phyloP scores from a whole-genome alignment of 2,329 filamentous ascomycete species.

The Aspergillus glaucus region DNA sequence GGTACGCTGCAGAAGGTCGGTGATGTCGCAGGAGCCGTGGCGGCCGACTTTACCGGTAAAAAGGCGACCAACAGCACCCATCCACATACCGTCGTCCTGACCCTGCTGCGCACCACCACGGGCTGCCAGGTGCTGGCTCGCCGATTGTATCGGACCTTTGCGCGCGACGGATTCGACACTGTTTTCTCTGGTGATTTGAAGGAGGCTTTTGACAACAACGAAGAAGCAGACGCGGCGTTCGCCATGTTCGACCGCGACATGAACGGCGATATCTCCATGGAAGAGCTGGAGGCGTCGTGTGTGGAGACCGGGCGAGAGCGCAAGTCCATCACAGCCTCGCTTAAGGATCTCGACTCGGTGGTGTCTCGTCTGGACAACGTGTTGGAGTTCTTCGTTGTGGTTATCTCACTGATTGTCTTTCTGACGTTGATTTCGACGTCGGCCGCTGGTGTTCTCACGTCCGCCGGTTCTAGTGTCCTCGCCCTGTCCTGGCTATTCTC shows the following conservation, averaged over 20 bases:
- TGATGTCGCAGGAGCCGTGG: conserved; percentile 76
- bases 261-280: conserved; percentile 93
- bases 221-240: conserved; percentile 85
- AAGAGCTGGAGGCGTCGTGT: conserved; percentile 86
- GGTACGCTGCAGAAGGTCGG: conserved; percentile 73
- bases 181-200: conserved; percentile 73
- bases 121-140: conserved; percentile 80
- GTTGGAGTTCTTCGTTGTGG: conserved; percentile 75
- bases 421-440: conserved; percentile 84
- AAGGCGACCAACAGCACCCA: conserved; percentile 62
- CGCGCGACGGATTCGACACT: conserved; percentile 66
- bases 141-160: conserved; percentile 80
- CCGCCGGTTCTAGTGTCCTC: conserved; percentile 78
- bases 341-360: conserved; percentile 92
- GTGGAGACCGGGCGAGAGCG: conserved; percentile 92
- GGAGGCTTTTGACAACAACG: conserved; percentile 69
- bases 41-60: conserved; percentile 84
- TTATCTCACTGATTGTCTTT: conserved; percentile 80
- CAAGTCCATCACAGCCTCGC: conserved; percentile 87
- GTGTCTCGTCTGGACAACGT: conserved; percentile 84
- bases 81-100: conserved; percentile 75
- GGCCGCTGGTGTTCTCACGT: conserved; percentile 84
- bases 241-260: conserved; percentile 92
- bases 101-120: conserved; percentile 64
- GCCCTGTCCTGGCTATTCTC: conserved; percentile 90